phyloP scores from a whole-genome alignment of 2,329 filamentous ascomycete genomes.

The Aspergillus proliferans region DNA sequence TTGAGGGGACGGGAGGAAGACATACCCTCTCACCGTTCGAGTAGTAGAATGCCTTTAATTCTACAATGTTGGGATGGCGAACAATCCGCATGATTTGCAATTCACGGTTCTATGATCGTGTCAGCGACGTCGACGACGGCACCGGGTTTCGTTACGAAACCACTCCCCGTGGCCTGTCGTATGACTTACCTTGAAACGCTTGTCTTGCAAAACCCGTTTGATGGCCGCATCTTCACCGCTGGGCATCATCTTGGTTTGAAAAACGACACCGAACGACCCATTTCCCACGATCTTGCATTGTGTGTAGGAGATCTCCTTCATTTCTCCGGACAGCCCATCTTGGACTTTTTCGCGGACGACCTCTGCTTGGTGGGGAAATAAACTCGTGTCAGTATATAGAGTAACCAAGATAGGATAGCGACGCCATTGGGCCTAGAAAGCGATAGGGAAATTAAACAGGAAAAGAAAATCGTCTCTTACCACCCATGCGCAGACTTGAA shows the following conservation, averaged over 20 bases:
- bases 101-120: constrained; percentile 73
- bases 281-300: constrained; percentile 99
- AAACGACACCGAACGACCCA: constrained; percentile 96
- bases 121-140: constrained; percentile 23
- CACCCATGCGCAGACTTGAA: constrained; percentile 87
- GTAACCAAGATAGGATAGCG: not conserved
- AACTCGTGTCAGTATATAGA: not conserved
- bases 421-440: not conserved
- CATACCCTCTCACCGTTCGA: constrained; percentile 94
- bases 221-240: constrained; percentile 97
- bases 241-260: constrained; percentile 98
- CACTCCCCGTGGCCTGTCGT: not conserved
- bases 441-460: constrained; percentile 17
- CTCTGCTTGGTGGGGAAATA: constrained; percentile 51
- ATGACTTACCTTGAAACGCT: constrained; percentile 85
- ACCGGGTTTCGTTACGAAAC: not conserved
- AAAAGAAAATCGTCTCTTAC: constrained; percentile 53
- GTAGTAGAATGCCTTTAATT: constrained; percentile 99
- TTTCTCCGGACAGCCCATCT: constrained; percentile 94
- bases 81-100: constrained; percentile 99
- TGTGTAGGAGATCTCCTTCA: constrained; percentile 93
- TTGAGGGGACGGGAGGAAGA: constrained; percentile 10
- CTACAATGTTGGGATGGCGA: constrained; percentile 96
- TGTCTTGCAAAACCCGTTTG: constrained; percentile 97
- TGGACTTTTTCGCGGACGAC: constrained; percentile 98